Percentiles rank a stretch among this genome's conserved stretches.
Evolutionary conservation across 2,329 filamentous ascomycete species (phyloP).

Genomic region (Clonostachys solani): DNA sequence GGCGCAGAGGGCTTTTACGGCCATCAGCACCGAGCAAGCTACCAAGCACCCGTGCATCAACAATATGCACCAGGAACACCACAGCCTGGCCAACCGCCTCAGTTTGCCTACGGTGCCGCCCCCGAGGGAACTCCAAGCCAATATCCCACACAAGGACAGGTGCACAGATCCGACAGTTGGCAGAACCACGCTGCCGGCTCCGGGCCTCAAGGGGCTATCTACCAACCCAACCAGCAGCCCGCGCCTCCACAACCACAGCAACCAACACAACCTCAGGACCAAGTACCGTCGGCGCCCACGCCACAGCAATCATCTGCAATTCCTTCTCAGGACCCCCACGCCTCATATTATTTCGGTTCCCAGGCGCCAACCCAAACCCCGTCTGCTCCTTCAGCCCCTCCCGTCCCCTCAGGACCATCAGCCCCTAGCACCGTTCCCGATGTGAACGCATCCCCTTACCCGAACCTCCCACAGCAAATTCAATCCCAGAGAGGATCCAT

Average conservation of each 20-base stretch:
- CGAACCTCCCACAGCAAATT: conserved; percentile 41
- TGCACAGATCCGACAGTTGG: conserved; percentile 49
- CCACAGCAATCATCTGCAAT: conserved; percentile 19
- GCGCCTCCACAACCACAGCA: conserved; percentile 16
- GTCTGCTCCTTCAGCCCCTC: conserved; percentile 7
- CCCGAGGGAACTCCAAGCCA: conserved; percentile 32
- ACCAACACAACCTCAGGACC: conserved; percentile 12
- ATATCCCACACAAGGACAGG: conserved; percentile 38
- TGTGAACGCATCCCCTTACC: conserved; percentile 44
- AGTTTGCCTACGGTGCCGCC: conserved; percentile 38
- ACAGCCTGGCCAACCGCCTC: conserved; percentile 23
- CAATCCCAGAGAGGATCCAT: conserved; percentile 39
- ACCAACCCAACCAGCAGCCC: conserved; percentile 7
- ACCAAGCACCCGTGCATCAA: conserved; percentile 44
- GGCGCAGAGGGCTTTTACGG: conserved; percentile 81
- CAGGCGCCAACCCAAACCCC: conserved; percentile 22
- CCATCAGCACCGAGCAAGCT: conserved; percentile 49
- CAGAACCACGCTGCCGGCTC: conserved; percentile 27
- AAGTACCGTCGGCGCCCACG: conserved; percentile 16
- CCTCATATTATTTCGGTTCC: conserved; percentile 54
- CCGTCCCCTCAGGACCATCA: conserved; percentile 28
- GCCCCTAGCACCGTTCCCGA: conserved; percentile 34
- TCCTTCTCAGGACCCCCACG: conserved; percentile 42
- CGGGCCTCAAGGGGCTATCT: no score
- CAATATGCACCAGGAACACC: conserved; percentile 22